Base-by-base conservation (phyloP, 2,329 filamentous ascomycete species). In the Fusarium pseudocircinatum region DNA sequence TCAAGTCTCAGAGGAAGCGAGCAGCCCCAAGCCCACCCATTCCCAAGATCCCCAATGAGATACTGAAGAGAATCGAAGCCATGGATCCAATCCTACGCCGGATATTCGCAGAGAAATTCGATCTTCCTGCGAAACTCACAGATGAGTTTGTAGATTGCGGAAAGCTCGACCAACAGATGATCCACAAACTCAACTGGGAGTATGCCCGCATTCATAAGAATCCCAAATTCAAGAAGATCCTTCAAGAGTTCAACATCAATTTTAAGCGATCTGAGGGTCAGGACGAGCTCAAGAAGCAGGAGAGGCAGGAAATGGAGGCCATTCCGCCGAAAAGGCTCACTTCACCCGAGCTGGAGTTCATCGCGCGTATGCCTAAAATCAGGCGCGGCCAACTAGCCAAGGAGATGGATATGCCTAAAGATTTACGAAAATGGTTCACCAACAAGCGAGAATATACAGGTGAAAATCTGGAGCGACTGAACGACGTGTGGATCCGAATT, bases 131-230 rank as follows among this genome's bases (percentile, higher is more conserved):
- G 6, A 28, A 32, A 24, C 39, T 69, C 22, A 22, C 24, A n/a
- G 7, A n/a, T 4, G 47, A 68, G 32, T 37, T 68, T n/a, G 37
- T 15, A n/a, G 34, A 43, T 7, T 46, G 47, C 24, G 37, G 46
- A 14, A 53, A 44, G 47, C 37, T 68, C 12, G 34, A 16, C 15
- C 42, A 59, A 9, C 20, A 20, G 5, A 37, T 68, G 42, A 30
- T 63, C 26, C 22, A 68, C 11, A 63, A 49, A 22, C 37, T 68
- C 15, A 63, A 56, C 49, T 47, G 46, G 39, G 54, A 66, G 26
- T 68, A 46, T n/a, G 39, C 28, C 20, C 66, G 58, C 15, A 16
- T 62, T 18, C 13, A 54, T 13, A 28, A 40, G 2, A 5, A 68
- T 34, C 56, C 47, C 15, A 62, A 68, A 40, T 54, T 68, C 24